Conservation (phyloP, 495 filamentous ascomycete genomes). For the Tuber borchii region DNA sequence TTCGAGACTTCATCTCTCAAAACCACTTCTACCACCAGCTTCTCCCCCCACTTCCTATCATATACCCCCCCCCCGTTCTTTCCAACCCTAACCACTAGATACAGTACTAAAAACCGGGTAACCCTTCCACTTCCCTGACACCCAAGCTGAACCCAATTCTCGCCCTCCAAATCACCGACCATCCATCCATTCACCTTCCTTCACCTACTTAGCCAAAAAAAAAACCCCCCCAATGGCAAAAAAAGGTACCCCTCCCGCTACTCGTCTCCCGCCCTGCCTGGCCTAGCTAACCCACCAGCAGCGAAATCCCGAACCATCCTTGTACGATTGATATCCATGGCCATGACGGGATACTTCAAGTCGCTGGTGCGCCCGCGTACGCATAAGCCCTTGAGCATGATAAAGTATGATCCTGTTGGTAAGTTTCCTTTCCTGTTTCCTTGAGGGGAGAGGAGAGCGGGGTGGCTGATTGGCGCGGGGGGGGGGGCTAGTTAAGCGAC, state of each 20-base stretch:
- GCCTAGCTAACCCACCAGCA: constrained; percentile 44
- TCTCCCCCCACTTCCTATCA: not conserved
- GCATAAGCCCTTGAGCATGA: constrained; percentile 81
- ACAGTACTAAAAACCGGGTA: constrained; percentile 27
- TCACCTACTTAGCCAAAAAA: constrained; percentile 25
- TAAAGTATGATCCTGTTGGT: constrained; percentile 99
- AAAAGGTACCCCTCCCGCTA: constrained; percentile 46
- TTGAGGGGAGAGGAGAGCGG: not conserved
- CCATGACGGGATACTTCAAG: constrained; percentile 94
- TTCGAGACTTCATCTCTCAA: not conserved
- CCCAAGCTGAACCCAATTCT: constrained; percentile 12
- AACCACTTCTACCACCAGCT: not conserved
- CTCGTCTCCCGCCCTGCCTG: not conserved
- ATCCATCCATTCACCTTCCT: not conserved
- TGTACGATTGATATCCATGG: constrained; percentile 96
- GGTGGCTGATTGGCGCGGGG: not conserved
- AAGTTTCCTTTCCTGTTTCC: constrained; percentile 45
- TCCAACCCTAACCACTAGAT: constrained; percentile 9
- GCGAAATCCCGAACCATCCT: constrained; percentile 86
- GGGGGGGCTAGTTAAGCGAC: not conserved
- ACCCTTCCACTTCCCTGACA: constrained; percentile 8
- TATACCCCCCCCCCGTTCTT: not conserved
- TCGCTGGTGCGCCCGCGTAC: constrained; percentile 75
- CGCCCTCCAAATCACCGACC: constrained; percentile 7
- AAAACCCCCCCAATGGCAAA: constrained; percentile 53